phyloP scores from a whole-genome alignment of 331 rosid species.

The Dryas integrifolia region DNA sequence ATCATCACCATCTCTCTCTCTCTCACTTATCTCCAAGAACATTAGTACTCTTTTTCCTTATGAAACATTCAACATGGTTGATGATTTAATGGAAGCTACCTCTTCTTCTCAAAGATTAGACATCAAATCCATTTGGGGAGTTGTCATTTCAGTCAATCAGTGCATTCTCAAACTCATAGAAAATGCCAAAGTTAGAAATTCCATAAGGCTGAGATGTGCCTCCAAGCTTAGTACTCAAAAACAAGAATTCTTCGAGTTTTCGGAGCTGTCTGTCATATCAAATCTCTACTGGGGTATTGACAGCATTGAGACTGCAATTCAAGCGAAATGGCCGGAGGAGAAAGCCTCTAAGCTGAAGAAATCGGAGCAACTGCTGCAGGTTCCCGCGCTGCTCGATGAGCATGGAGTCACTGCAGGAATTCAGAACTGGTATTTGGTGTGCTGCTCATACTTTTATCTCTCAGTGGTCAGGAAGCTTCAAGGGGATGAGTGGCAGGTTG shows the following conservation, averaged over 20 bases:
- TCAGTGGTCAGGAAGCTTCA: conserved; percentile 58
- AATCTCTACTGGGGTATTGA: conserved; percentile 71
- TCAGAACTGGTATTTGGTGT: conserved; percentile 51
- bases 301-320: conserved; percentile 56
- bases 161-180: conserved; percentile 43
- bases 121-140: conserved; percentile 51
- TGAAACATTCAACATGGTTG: conserved; percentile 14
- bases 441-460: conserved; percentile 75
- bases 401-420: conserved; percentile 59
- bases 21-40: too few relatives aligned
- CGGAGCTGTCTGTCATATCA: conserved; percentile 63
- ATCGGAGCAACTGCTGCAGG: conserved; percentile 78
- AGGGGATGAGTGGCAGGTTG: conserved; percentile 78
- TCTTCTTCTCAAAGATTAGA: conserved; percentile 41
- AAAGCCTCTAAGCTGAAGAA: conserved; percentile 40
- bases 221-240: conserved; percentile 48
- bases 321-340: conserved; percentile 37
- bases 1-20: too few relatives aligned
- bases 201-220: conserved; percentile 47
- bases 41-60: background rate
- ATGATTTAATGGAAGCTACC: conserved; percentile 1
- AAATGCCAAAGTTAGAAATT: conserved; percentile 43
- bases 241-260: conserved; percentile 59
- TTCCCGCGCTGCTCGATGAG: conserved; percentile 73
- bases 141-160: conserved; percentile 51